phyloP scores from a whole-genome alignment of 352 stramenopile species.

The Aphanomyces cochlioides region DNA sequence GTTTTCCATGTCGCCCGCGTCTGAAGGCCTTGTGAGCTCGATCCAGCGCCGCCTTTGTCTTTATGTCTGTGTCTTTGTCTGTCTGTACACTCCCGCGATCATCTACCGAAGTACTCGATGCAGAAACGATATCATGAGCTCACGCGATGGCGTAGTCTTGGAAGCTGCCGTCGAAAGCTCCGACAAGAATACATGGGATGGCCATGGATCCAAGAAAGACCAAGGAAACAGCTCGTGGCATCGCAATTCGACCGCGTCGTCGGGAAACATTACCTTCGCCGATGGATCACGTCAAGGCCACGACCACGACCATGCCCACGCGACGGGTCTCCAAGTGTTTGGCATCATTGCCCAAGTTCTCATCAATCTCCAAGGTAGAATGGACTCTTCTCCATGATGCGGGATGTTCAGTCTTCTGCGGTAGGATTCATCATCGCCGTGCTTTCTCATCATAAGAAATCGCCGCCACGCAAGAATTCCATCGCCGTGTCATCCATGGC shows the following conservation, averaged over 20 bases:
- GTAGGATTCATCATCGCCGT: too few relatives aligned
- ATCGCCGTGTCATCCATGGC: too few relatives aligned
- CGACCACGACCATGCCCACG: background rate
- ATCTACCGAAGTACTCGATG: conserved; percentile 18
- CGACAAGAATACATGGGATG: background rate
- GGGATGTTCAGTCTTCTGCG: too few relatives aligned
- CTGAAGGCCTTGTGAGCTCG: background rate
- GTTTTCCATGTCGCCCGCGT: background rate
- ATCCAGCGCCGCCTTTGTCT: conserved; percentile 21
- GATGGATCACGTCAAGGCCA: background rate
- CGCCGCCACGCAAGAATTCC: too few relatives aligned
- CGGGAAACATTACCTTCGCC: background rate
- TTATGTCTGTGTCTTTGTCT: conserved; percentile 18
- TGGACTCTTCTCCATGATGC: conserved; percentile 1
- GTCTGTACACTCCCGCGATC: conserved; percentile 9
- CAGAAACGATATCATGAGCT: too few relatives aligned
- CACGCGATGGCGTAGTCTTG: background rate
- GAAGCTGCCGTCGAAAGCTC: conserved; percentile 2
- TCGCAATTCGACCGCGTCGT: conserved; percentile 3
- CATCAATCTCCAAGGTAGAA: conserved; percentile 19
- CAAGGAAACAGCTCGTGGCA: background rate
- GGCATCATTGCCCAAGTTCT: conserved; percentile 19
- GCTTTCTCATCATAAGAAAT: too few relatives aligned
- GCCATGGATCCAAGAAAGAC: background rate
- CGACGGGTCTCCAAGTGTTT: background rate